These are phyloP conservation scores for Incumbomyces delicatus DNA, from an alignment of 2,329 filamentous ascomycete species.

Conservation along the genomic window DNA sequence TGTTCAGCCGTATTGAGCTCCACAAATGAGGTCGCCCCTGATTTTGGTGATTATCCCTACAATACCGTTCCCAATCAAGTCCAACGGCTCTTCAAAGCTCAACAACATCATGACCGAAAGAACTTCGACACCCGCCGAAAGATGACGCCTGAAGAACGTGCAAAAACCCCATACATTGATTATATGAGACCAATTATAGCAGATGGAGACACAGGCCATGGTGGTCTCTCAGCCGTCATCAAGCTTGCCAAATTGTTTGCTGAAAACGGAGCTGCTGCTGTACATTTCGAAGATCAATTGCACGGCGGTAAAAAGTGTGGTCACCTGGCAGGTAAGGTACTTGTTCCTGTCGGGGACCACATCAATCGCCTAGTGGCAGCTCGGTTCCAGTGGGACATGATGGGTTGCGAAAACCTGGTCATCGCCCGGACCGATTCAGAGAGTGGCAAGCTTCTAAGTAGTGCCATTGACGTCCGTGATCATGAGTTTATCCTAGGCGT, in stretches of 20 bases:
- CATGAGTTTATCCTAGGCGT: slow-evolving; percentile 95
- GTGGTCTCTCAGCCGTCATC: slow-evolving; percentile 81
- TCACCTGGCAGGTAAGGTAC: slow-evolving; percentile 88
- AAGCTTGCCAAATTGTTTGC: slow-evolving; percentile 97
- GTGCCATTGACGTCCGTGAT: slow-evolving; percentile 83
- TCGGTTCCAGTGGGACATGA: slow-evolving; percentile 95
- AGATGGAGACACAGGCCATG: slow-evolving; percentile 91
- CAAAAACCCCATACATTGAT: slow-evolving; percentile 71
- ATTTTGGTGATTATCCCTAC: slow-evolving; percentile 98
- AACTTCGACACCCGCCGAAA: slow-evolving; percentile 81
- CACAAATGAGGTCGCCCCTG: slow-evolving; percentile 94
- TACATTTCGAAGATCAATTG: slow-evolving; percentile 96
- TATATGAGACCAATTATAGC: slow-evolving; percentile 92
- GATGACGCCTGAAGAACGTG: slow-evolving; percentile 62
- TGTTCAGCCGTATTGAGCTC: slow-evolving; percentile 87
- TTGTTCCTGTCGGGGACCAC: slow-evolving; percentile 89
- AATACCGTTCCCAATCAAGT: slow-evolving; percentile 98
- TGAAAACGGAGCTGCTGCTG: slow-evolving; percentile 89
- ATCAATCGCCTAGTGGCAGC: slow-evolving; percentile 89
- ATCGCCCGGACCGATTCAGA: slow-evolving; percentile 95
- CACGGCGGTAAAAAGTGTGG: slow-evolving; percentile 98
- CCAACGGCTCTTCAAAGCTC: slow-evolving; percentile 88
- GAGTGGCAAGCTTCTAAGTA: slow-evolving; percentile 81
- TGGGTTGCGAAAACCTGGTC: slow-evolving; percentile 90
- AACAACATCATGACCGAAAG: slow-evolving; percentile 92